phyloP scores from a whole-genome alignment of 306 rosid species.

The Sechiopsis laciniata region DNA sequence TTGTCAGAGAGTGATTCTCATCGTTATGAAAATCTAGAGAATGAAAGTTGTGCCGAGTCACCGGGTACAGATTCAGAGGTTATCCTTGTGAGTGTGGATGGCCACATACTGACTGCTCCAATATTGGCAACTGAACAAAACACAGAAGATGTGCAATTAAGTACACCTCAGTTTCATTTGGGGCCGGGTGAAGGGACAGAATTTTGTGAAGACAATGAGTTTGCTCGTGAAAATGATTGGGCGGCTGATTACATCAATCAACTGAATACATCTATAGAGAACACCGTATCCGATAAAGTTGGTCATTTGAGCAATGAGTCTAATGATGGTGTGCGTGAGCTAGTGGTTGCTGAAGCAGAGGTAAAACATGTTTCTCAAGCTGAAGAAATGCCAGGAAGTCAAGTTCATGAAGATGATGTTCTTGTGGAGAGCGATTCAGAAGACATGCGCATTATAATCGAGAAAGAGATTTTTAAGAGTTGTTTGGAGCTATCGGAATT shows the following conservation, averaged over 20 bases:
- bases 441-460: conserved; percentile 28
- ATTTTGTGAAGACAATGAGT: conserved; percentile 57
- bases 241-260: conserved; percentile 56
- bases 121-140: conserved; percentile 65
- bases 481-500: conserved; percentile 52
- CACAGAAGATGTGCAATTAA: conserved; percentile 58
- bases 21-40: conserved; percentile 46
- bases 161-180: conserved; percentile 78
- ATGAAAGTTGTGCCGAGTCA: conserved; percentile 48
- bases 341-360: conserved; percentile 43
- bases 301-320: conserved; percentile 21
- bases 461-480: conserved; percentile 45
- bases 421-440: conserved; percentile 33
- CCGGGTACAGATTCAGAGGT: conserved; percentile 63
- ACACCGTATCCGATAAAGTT: conserved; percentile 24
- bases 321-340: conserved; percentile 22
- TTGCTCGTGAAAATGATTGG: conserved; percentile 57
- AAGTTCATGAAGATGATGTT: conserved; percentile 34
- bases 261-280: conserved; percentile 38
- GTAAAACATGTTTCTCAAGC: conserved; percentile 32
- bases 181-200: conserved; percentile 81
- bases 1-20: conserved; percentile 54
- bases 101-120: conserved; percentile 79
- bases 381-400: conserved; percentile 29
- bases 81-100: conserved; percentile 91